Evolutionary conservation across 106 monocot species (phyloP).

Genomic region (Acorus gramineus): DNA sequence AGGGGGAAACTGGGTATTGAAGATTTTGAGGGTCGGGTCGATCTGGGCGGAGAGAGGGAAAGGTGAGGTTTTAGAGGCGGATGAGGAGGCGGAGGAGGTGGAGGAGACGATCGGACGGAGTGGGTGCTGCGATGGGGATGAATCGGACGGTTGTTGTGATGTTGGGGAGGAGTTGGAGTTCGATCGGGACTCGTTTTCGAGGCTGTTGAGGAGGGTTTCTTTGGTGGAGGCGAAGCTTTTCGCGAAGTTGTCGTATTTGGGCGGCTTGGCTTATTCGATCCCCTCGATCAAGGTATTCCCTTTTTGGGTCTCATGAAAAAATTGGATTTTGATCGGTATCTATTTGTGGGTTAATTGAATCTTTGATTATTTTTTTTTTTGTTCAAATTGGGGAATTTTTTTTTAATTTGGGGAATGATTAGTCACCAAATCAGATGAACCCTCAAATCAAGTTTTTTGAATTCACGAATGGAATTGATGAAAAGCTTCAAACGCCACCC

Average conservation of each 20-base stretch:
- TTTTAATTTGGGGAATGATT: no score
- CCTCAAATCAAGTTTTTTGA: no score
- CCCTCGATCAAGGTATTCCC: constrained; percentile 55
- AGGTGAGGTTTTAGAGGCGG: no score
- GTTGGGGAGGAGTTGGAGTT: constrained; percentile 20
- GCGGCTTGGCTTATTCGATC: constrained; percentile 59
- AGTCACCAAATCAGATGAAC: no score
- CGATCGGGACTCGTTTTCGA: constrained; percentile 53
- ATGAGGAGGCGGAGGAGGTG: constrained; percentile 9
- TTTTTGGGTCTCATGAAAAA: background rate
- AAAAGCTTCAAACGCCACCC: no score
- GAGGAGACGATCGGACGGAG: background rate
- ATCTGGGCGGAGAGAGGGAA: constrained; percentile 17
- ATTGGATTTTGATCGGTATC: background rate
- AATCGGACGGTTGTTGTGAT: background rate
- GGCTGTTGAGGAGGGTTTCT: constrained; percentile 46
- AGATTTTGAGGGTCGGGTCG: constrained; percentile 27
- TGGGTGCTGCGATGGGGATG: background rate
- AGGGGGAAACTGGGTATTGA: constrained; percentile 36
- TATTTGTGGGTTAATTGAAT: background rate
- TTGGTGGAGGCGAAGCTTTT: constrained; percentile 47
- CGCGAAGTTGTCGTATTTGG: constrained; percentile 51
- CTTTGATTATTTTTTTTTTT: background rate
- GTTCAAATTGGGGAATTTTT: no score
- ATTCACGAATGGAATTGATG: no score